Evolutionary conservation across 306 rosid species (phyloP), one percentile per base, ranked within the genome.

Genomic region (Quercus rubra): DNA sequence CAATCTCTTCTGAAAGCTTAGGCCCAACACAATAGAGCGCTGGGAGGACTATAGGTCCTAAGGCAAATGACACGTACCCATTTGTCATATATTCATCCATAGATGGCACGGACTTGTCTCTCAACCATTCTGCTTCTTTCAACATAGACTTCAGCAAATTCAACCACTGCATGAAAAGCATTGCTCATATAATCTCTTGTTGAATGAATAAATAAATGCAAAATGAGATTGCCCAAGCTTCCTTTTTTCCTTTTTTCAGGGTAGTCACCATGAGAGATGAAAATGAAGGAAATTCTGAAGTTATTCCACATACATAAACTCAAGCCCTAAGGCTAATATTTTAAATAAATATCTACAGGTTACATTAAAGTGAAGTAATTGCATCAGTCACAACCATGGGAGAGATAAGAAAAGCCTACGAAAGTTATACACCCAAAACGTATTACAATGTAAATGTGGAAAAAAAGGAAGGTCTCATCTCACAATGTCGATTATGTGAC

Each of bases 1-100:
- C 75, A 21, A 33, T 81, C 35, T 79, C 85, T 63, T 80, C 81
- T 3, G 95, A 82, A 80, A 94, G 92, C 87, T 86, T 87, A 77
- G 95, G 97, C 76, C 97, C 99, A 4, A 94, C 83, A 21, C 92
- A 86, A 77, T 87, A 92, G 66, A 92, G 90, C 14, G 92, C 75
- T 46, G 97, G 97, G 77, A 94, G 99, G 74, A 94, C 82, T 69
- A 38, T 38, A 8, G 46, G 46, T 38, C 46, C 46, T 38, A 38
- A 38, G 46, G 46, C 46, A 38, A 38, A 38, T 38, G 46, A 38
- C 46, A 38, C 46, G 46, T 38, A 8, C 11, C 46, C 46, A 38
- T 38, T 38, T 38, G 3, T 38, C 46, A 38, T 38, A 38, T 38
- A 38, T 38, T 38, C 46, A 28, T 90, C 90, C 64, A 89, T 74